A percentile compares a stretch with the other conserved stretches of the same genome.
phyloP scores from a whole-genome alignment of 2,329 filamentous ascomycete genomes.

The Zymoseptoria brevis region DNA sequence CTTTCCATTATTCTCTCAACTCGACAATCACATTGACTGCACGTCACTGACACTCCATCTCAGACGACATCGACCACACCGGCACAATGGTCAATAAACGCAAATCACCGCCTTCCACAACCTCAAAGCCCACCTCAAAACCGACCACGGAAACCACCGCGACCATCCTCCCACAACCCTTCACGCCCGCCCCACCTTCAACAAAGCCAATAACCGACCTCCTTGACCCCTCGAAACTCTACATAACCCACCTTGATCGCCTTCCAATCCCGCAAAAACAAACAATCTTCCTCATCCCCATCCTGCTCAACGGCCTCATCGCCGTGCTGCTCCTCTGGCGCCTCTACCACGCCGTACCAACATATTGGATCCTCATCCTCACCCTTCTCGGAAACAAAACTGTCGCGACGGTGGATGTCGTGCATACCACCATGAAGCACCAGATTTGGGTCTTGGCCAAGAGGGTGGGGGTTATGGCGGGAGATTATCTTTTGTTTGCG shows the following conservation, averaged over 20 bases:
- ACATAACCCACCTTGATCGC: slow-evolving; percentile 75
- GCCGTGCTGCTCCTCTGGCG: slow-evolving; percentile 58
- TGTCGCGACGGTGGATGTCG: slow-evolving; percentile 56
- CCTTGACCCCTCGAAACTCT: slow-evolving; percentile 63
- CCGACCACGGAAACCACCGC: neutral
- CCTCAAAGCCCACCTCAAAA: neutral
- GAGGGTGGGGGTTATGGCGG: slow-evolving; percentile 57
- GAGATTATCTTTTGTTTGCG: slow-evolving; percentile 57
- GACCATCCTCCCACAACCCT: slow-evolving; percentile 43
- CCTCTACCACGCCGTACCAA: slow-evolving; percentile 59
- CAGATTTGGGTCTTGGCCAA: slow-evolving; percentile 50
- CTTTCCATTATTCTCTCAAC: neutral
- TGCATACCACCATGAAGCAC: slow-evolving; percentile 48
- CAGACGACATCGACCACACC: neutral
- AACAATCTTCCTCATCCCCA: slow-evolving; percentile 73
- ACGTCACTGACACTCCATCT: neutral
- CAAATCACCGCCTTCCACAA: neutral
- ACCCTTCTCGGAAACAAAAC: slow-evolving; percentile 60
- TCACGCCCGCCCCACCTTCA: slow-evolving; percentile 55
- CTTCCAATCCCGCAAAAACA: slow-evolving; percentile 64
- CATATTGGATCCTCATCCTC: slow-evolving; percentile 61
- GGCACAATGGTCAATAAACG: neutral
- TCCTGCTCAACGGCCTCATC: slow-evolving; percentile 66
- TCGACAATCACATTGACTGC: neutral
- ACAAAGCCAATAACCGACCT: slow-evolving; percentile 59